phyloP scores from a whole-genome alignment of 352 stramenopile species.

The Phytophthora boehmeriae region DNA sequence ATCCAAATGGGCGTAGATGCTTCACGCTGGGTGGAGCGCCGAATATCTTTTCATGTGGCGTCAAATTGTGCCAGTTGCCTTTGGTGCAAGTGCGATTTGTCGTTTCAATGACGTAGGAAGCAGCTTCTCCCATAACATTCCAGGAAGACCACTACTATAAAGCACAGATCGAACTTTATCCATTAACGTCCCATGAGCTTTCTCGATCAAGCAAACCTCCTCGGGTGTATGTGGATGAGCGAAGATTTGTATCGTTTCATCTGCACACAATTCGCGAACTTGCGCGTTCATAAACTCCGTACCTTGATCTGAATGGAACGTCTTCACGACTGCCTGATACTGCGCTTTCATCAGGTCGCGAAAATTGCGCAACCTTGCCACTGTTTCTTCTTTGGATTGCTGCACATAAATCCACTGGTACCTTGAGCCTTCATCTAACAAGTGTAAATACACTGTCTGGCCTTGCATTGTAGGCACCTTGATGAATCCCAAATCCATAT shows the following conservation, averaged over 20 bases:
- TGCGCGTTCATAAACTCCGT: slow-evolving; percentile 2
- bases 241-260: slow-evolving; percentile 11
- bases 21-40: slow-evolving; percentile 11
- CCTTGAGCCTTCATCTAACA: slow-evolving; percentile 13
- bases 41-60: slow-evolving; percentile 16
- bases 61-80: slow-evolving; percentile 11
- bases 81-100: slow-evolving; percentile 8
- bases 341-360: neutral
- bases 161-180: slow-evolving; percentile 4
- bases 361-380: neutral
- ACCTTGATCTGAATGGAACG: slow-evolving; percentile 17
- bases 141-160: slow-evolving; percentile 8
- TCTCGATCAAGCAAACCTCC: slow-evolving; percentile 7
- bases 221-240: slow-evolving; percentile 10
- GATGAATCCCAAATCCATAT: slow-evolving; percentile 12
- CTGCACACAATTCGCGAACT: slow-evolving; percentile 1
- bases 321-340: neutral
- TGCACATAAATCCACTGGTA: too few species aligned
- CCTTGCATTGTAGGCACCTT: neutral
- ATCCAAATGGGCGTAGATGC: slow-evolving; percentile 13
- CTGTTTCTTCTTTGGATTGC: slow-evolving; percentile 11
- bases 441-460: slow-evolving; percentile 11
- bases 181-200: slow-evolving; percentile 1
- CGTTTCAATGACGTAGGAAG: slow-evolving; percentile 6
- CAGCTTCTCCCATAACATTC: slow-evolving; percentile 12